Conservation (phyloP, 2,329 filamentous ascomycete genomes). For the Neoarthrinium moseri region DNA sequence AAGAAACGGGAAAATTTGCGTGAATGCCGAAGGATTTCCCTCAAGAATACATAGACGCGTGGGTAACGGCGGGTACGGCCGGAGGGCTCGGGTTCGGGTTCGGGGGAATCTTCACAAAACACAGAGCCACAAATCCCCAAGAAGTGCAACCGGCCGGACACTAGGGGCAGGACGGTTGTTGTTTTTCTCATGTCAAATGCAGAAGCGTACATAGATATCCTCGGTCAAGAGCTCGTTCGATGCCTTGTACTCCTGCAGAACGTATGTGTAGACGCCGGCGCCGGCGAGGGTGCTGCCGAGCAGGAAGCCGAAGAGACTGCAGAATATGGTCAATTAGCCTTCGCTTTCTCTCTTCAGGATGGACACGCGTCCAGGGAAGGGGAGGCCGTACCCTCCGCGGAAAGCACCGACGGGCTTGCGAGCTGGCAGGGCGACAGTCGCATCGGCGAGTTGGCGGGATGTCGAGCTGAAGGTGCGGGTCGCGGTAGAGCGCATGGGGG, state of each 20-base stretch:
- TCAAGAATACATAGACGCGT: too few species aligned
- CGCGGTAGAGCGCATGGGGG: constrained; percentile 19
- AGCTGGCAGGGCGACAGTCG: constrained; percentile 47
- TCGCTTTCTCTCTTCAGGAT: too few species aligned
- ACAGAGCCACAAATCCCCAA: constrained; percentile 1
- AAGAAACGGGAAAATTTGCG: not conserved
- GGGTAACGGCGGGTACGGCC: too few species aligned
- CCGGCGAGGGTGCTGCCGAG: constrained; percentile 79
- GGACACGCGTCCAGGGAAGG: not conserved
- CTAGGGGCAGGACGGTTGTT: constrained; percentile 9
- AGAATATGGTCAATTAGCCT: not conserved
- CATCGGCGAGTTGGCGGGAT: constrained; percentile 38
- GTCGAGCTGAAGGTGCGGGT: constrained; percentile 51
- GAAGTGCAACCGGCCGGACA: not conserved
- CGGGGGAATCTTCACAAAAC: constrained; percentile 6
- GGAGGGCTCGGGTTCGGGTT: not conserved
- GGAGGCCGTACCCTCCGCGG: constrained; percentile 50
- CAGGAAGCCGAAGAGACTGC: constrained; percentile 87
- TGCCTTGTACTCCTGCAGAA: constrained; percentile 88
- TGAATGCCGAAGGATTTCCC: too few species aligned
- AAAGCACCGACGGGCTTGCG: constrained; percentile 61
- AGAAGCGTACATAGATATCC: constrained; percentile 85
- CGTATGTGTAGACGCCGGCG: constrained; percentile 84
- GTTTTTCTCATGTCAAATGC: too few species aligned
- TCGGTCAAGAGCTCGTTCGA: constrained; percentile 92